phyloP scores from a whole-genome alignment of 2,329 filamentous ascomycete genomes.

The Colletotrichum sp. region DNA sequence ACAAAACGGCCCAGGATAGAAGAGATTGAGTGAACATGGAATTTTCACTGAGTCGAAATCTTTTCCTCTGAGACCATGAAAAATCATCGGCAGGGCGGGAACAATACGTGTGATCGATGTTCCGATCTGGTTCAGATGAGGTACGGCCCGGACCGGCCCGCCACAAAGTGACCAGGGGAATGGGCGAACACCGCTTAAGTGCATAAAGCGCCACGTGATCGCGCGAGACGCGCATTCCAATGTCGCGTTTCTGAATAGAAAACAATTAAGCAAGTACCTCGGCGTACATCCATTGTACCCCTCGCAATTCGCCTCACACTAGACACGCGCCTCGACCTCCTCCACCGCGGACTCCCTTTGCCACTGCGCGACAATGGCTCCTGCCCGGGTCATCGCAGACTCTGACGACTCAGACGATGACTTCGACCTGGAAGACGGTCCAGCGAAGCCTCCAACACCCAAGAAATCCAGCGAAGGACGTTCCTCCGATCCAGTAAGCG shows the following conservation, averaged over 20 bases:
- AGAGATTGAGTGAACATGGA: conserved; percentile 58
- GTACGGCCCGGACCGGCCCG: background rate
- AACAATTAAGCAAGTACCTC: background rate
- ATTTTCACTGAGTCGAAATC: background rate
- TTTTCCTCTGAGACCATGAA: background rate
- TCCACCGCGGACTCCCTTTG: background rate
- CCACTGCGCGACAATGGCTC: conserved; percentile 17
- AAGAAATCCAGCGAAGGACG: background rate
- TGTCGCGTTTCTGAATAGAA: background rate
- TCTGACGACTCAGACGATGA: conserved; percentile 22
- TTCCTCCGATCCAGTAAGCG: conserved; percentile 29
- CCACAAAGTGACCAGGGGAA: background rate
- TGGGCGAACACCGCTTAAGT: background rate
- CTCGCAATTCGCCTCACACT: background rate
- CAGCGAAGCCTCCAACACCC: conserved; percentile 6
- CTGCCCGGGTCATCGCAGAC: conserved; percentile 20
- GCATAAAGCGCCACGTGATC: background rate
- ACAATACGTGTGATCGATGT: background rate
- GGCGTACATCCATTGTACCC: background rate
- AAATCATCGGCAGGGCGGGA: background rate
- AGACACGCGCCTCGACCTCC: background rate
- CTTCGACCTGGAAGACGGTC: background rate
- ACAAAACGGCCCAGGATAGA: conserved; percentile 52
- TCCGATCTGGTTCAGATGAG: background rate
- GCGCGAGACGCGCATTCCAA: background rate